phyloP scores from a whole-genome alignment of 305 asterid genomes.

The Ruellia speciosa region DNA sequence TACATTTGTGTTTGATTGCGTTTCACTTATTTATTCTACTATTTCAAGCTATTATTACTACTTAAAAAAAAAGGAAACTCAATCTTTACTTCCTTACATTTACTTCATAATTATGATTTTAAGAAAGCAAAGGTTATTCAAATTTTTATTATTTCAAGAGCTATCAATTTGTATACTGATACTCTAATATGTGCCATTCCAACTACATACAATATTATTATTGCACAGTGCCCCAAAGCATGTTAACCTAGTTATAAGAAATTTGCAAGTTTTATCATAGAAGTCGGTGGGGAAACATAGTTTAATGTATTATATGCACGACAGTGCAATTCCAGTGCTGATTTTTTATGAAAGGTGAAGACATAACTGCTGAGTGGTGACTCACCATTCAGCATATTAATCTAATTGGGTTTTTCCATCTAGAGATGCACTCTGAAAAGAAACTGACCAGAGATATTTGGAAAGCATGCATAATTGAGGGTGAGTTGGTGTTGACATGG shows the following conservation, averaged over 20 bases:
- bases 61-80: too few species aligned
- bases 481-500: slow-evolving; percentile 51
- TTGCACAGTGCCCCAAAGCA: too few species aligned
- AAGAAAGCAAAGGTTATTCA: too few species aligned
- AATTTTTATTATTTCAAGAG: neutral
- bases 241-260: neutral
- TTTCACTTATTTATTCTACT: too few species aligned
- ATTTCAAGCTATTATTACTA: too few species aligned
- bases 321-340: too few species aligned
- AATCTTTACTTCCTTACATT: neutral
- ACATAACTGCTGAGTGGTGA: too few species aligned
- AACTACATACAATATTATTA: neutral
- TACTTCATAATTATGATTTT: neutral
- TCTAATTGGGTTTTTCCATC: neutral
- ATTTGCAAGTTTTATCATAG: neutral
- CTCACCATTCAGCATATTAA: neutral
- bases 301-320: too few species aligned
- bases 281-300: too few species aligned
- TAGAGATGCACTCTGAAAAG: slow-evolving; percentile 13
- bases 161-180: neutral
- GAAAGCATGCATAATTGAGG: slow-evolving; percentile 61
- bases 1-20: too few species aligned
- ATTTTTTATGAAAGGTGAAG: too few species aligned
- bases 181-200: neutral
- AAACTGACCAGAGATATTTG: slow-evolving; percentile 79